Conservation (phyloP, 768 basidiomycete species). For the Pleurotus eryngii region DNA sequence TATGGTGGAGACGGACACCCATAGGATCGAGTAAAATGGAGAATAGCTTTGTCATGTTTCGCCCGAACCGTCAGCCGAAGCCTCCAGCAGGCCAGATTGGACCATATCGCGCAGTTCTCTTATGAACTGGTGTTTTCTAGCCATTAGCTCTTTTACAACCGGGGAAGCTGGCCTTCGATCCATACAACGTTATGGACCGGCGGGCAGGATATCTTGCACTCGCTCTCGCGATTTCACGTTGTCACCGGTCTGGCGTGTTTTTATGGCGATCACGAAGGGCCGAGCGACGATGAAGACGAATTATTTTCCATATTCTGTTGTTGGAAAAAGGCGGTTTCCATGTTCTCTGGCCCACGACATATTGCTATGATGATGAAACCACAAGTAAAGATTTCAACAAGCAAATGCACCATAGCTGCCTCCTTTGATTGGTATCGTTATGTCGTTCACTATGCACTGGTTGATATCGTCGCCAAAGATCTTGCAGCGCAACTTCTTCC, state of each 20-base stretch:
- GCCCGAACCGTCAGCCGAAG: neutral
- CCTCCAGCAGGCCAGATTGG: neutral
- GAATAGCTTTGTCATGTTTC: slow-evolving; percentile 11
- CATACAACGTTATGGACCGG: slow-evolving; percentile 11
- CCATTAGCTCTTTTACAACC: neutral
- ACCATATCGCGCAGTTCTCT: slow-evolving; percentile 5
- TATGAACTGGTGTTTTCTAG: neutral
- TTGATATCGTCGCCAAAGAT: too few relatives aligned
- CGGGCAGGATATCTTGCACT: slow-evolving; percentile 12
- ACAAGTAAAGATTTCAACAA: too few relatives aligned
- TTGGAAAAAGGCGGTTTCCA: neutral
- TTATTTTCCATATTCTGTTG: neutral
- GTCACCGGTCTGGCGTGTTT: slow-evolving; percentile 8
- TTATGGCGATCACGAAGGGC: neutral
- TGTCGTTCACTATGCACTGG: too few relatives aligned
- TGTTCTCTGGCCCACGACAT: too few relatives aligned
- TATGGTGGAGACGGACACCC: slow-evolving; percentile 11
- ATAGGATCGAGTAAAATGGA: slow-evolving; percentile 4
- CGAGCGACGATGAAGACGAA: neutral
- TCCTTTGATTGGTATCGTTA: too few relatives aligned
- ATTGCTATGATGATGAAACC: too few relatives aligned
- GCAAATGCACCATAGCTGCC: too few relatives aligned
- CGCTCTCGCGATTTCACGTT: neutral
- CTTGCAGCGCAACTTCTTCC: too few relatives aligned
- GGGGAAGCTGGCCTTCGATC: neutral